phyloP scores from a whole-genome alignment of 441 rosid species.

The Viola pubescens region DNA sequence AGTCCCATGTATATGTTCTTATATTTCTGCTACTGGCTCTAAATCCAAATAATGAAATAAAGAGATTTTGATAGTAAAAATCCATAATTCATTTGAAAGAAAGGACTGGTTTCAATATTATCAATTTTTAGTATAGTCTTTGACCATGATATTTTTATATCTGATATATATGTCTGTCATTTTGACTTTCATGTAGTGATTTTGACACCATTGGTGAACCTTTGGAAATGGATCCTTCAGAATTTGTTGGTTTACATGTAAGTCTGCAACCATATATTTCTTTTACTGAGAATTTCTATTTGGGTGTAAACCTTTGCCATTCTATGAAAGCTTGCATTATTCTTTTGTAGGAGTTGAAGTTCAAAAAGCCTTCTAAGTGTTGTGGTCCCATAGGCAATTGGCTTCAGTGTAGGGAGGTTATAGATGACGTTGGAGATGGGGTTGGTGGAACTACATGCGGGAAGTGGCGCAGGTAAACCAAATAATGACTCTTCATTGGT shows the following conservation, averaged over 20 bases:
- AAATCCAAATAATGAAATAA: too few relatives aligned
- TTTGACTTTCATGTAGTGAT: constrained; percentile 43
- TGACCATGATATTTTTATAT: too few relatives aligned
- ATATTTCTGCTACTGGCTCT: too few relatives aligned
- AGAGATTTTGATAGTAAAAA: too few relatives aligned
- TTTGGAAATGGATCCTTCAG: constrained; percentile 39
- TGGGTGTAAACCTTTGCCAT: constrained; percentile 11
- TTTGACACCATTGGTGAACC: constrained; percentile 39
- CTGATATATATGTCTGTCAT: background rate
- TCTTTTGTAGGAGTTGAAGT: constrained; percentile 36
- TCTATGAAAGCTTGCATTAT: constrained; percentile 15
- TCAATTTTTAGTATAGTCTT: too few relatives aligned
- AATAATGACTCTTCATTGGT: constrained; percentile 6
- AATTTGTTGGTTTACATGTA: constrained; percentile 34
- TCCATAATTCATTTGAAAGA: too few relatives aligned
- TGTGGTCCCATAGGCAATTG: constrained; percentile 35
- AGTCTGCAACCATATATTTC: constrained; percentile 20
- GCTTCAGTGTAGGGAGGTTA: constrained; percentile 63
- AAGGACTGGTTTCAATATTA: too few relatives aligned
- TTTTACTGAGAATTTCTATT: constrained; percentile 7
- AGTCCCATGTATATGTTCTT: too few relatives aligned
- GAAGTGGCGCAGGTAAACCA: constrained; percentile 81
- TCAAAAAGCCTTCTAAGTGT: constrained; percentile 23
- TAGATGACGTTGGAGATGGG: constrained; percentile 30
- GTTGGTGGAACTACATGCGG: constrained; percentile 58